Evolutionary conservation across 169 alveolate species (phyloP).

Genomic region (Theileria sp.): DNA sequence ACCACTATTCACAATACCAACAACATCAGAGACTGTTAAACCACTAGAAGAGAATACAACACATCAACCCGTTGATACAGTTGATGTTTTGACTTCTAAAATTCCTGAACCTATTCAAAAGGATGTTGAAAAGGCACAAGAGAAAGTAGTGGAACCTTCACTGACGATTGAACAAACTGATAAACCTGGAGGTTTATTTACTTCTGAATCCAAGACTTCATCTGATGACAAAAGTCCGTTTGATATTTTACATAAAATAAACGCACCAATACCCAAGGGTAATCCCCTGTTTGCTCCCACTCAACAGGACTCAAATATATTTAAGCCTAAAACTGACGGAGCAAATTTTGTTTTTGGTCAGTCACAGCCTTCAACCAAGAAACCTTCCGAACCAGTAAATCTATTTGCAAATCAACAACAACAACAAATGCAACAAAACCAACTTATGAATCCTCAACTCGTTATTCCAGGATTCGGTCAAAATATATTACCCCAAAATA

Average conservation of each 20-base stretch:
- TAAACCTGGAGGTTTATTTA: not conserved
- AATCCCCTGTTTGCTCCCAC: conserved; percentile 66
- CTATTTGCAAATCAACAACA: not conserved
- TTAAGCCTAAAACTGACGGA: conserved; percentile 30
- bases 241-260: conserved; percentile 34
- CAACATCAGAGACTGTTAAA: conserved; percentile 16
- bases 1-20: not conserved
- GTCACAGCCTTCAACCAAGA: conserved; percentile 4
- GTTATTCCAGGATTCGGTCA: conserved; percentile 37
- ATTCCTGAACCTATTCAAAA: conserved; percentile 1
- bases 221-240: conserved; percentile 2
- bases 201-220: not conserved
- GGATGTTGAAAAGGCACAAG: not conserved
- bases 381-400: not conserved
- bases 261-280: conserved; percentile 59
- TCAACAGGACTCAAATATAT: conserved; percentile 28
- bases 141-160: not conserved
- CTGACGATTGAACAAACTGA: not conserved
- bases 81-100: not conserved
- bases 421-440: conserved; percentile 8
- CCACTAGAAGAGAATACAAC: conserved; percentile 3
- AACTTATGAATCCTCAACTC: conserved; percentile 11
- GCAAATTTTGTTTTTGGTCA: conserved; percentile 62
- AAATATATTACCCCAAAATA: conserved; percentile 1
- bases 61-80: not conserved